A percentile compares a stretch with the other conserved stretches of the same genome.
phyloP scores from a whole-genome alignment of 2,329 filamentous ascomycete genomes.

The Aspergillus quadricinctus region DNA sequence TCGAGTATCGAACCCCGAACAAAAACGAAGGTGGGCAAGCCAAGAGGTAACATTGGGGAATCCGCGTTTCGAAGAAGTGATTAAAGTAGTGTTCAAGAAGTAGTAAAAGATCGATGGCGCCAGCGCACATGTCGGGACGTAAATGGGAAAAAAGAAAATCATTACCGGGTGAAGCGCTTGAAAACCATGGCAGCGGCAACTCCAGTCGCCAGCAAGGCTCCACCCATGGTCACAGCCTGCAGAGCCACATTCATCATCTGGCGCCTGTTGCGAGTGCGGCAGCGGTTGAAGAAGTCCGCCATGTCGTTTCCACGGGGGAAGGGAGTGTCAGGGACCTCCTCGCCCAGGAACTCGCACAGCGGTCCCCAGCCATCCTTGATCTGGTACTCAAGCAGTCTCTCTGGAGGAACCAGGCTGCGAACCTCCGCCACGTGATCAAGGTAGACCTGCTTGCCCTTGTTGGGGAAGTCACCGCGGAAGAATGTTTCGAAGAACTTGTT shows the following conservation, averaged over 20 bases:
- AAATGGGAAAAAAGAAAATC: constrained; percentile 3
- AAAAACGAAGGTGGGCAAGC: neutral
- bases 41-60: neutral
- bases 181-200: constrained; percentile 37
- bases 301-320: constrained; percentile 53
- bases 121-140: constrained; percentile 18
- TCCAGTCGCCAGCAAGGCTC: constrained; percentile 45
- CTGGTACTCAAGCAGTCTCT: constrained; percentile 51
- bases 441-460: constrained; percentile 61
- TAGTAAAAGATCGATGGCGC: constrained; percentile 16
- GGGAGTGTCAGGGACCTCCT: constrained; percentile 46
- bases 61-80: neutral
- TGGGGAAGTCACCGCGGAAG: constrained; percentile 64
- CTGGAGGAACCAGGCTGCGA: constrained; percentile 44
- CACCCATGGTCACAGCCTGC: constrained; percentile 48
- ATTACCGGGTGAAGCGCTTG: constrained; percentile 35
- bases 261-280: constrained; percentile 49
- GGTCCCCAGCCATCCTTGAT: constrained; percentile 53
- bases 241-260: constrained; percentile 54
- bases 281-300: constrained; percentile 53
- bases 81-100: constrained; percentile 1
- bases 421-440: constrained; percentile 53
- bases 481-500: constrained; percentile 65
- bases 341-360: constrained; percentile 52
- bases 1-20: neutral